Base-by-base conservation (phyloP, 2,329 filamentous ascomycete genomes). In the Alternaria arbusti region DNA sequence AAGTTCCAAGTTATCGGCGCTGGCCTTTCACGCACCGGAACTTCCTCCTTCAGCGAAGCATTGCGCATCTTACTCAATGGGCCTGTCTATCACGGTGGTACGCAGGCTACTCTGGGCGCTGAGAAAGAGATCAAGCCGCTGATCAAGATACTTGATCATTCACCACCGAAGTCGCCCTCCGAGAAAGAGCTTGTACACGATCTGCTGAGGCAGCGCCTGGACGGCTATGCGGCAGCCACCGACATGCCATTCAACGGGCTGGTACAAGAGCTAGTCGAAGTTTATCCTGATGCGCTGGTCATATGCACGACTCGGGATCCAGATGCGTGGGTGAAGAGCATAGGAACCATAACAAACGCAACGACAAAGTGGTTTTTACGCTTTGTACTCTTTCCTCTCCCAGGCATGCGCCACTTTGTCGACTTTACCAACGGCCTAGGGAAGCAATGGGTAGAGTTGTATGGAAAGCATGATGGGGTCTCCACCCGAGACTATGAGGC, bases 71-170 rank as follows among this genome's bases (percentile, higher is more conserved):
- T 86, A 4, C 81, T 86, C 6, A 71, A 83, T 40, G 84, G 82
- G 0, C 85, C 85, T 4, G 80, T 84, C 46, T 82, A 84, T 69
- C 85, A 87, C 64, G 82, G 83, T 54, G 85, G 85, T 23, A 85
- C 79, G 0, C 80, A 82, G 62, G 70, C 74, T 66, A 69, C 17
- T 8, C 45, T 59, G 4, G 73, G 66, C 5, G 36, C 57, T 40
- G 5, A 54, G 26, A 22, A 64, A 51, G 59, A 72, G 25, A 71
- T 72, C 30, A 50, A 45, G 15, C 62, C 61, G 13, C 74, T 72
- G 70, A 75, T 77, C 45, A 66, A 73, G 7, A 65, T 77, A 32
- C 63, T 74, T 5, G 55, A 51, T 40, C 66, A 69, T 22, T 65
- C 44, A 58, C 66, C 65, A 17, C 56, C 68, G 17, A 55, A 62